A percentile compares a stretch with the other conserved stretches of the same genome.
phyloP scores from a whole-genome alignment of 768 basidiomycete species.

The Panaeolus cyanescens region DNA sequence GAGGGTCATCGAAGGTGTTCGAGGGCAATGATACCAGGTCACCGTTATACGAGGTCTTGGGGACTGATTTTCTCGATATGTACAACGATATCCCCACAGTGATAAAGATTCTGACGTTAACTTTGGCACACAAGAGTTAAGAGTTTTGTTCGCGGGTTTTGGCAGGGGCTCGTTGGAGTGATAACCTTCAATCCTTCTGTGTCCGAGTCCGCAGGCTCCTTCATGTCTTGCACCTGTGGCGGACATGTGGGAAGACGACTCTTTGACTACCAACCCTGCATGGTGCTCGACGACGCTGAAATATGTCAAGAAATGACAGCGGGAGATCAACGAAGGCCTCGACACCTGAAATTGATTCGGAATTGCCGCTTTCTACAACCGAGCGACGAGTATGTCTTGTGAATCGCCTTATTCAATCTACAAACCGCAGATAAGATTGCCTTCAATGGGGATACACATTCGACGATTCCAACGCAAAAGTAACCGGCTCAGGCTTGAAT shows the following conservation, averaged over 20 bases:
- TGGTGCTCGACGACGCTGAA: not conserved
- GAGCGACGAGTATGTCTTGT: not conserved
- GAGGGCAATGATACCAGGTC: not conserved
- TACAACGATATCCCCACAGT: not conserved
- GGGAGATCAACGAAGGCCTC: slow-evolving; percentile 3
- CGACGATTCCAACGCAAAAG: not conserved
- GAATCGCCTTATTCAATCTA: not conserved
- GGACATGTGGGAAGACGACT: slow-evolving; percentile 1
- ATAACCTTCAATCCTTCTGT: not conserved
- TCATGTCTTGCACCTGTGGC: not conserved
- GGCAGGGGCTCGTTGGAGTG: not conserved
- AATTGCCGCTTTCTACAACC: not conserved
- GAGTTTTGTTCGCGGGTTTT: not conserved
- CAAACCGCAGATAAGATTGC: not conserved
- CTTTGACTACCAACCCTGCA: slow-evolving; percentile 1
- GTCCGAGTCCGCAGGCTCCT: slow-evolving; percentile 1
- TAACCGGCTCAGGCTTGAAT: not conserved
- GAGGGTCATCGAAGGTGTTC: not conserved
- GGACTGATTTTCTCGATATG: not conserved
- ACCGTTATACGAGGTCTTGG: not conserved
- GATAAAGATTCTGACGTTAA: not conserved
- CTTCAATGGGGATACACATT: not conserved
- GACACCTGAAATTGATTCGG: slow-evolving; percentile 1
- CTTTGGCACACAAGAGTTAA: not conserved
- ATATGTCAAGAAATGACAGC: not conserved